Percentiles rank a stretch among this genome's conserved stretches.
Evolutionary conservation across 805 yeast genomes (phyloP).

Genomic region (Yamadazyma akitaensis): DNA sequence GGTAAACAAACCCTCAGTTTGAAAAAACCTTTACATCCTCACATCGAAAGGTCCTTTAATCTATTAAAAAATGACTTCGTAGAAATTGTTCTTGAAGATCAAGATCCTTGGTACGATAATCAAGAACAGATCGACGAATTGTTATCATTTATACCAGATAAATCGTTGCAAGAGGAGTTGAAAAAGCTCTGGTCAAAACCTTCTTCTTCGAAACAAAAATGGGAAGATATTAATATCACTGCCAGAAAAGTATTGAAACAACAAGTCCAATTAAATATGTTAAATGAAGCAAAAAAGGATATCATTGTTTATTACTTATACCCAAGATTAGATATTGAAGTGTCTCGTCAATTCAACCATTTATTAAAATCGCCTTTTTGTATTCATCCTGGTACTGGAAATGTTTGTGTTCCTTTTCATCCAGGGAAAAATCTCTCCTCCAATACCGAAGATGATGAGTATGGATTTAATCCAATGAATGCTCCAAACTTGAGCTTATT

Average conservation of each 20-base stretch:
- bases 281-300: conserved; percentile 75
- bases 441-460: conserved; percentile 33
- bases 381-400: conserved; percentile 93
- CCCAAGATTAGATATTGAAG: conserved; percentile 92
- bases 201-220: conserved; percentile 56
- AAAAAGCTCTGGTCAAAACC: conserved; percentile 51
- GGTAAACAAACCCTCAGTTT: conserved; percentile 53
- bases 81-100: conserved; percentile 67
- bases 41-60: conserved; percentile 70
- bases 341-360: conserved; percentile 84
- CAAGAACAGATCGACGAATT: conserved; percentile 53
- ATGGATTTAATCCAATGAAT: conserved; percentile 69
- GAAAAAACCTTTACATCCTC: conserved; percentile 88
- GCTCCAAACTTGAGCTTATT: conserved; percentile 74
- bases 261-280: conserved; percentile 45
- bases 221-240: conserved; percentile 68
- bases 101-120: conserved; percentile 76
- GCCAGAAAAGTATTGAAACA: conserved; percentile 47
- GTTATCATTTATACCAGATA: conserved; percentile 61
- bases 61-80: conserved; percentile 61
- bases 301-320: conserved; percentile 75
- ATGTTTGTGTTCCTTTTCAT: conserved; percentile 87
- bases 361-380: conserved; percentile 95
- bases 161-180: conserved; percentile 50
- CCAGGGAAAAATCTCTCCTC: conserved; percentile 38